Evolutionary conservation across 345 rosid genomes (phyloP).

Genomic region (Sapria himalayana): DNA sequence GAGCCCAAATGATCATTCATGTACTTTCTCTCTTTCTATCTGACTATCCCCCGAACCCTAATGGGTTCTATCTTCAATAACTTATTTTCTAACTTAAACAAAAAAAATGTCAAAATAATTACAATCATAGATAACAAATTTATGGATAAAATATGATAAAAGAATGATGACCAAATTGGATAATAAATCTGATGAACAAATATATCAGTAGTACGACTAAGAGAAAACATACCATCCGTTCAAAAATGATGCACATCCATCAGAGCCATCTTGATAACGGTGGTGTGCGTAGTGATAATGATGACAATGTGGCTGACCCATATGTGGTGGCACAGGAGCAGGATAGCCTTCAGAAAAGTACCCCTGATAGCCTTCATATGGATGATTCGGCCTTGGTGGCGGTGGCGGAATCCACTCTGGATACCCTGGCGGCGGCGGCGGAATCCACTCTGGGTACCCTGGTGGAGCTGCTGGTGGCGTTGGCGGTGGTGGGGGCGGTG

Average conservation of each 20-base stretch:
- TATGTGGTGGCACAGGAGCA: constrained; percentile 22
- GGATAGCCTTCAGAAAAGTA: constrained; percentile 47
- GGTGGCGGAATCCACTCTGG: constrained; percentile 23
- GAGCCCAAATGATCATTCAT: too few relatives aligned
- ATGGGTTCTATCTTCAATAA: too few relatives aligned
- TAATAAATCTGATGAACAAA: not conserved
- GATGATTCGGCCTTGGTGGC: constrained; percentile 22
- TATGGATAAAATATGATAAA: not conserved
- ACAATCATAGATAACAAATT: not conserved
- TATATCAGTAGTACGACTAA: not conserved
- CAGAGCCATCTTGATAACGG: constrained; percentile 25
- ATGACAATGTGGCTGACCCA: constrained; percentile 23
- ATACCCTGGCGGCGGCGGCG: constrained; percentile 24
- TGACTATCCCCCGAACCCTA: too few relatives aligned
- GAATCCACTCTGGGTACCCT: constrained; percentile 37
- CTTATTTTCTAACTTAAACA: too few relatives aligned
- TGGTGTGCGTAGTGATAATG: constrained; percentile 31
- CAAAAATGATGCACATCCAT: constrained; percentile 39
- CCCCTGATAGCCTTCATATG: constrained; percentile 57
- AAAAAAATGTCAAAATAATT: not conserved
- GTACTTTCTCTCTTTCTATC: too few relatives aligned
- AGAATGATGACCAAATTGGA: not conserved
- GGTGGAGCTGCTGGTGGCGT: constrained; percentile 27
- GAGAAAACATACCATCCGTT: constrained; percentile 47
- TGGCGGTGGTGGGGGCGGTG: constrained; percentile 44